phyloP scores from a whole-genome alignment of 2,329 filamentous ascomycete genomes.

The Apiospora arundinis region DNA sequence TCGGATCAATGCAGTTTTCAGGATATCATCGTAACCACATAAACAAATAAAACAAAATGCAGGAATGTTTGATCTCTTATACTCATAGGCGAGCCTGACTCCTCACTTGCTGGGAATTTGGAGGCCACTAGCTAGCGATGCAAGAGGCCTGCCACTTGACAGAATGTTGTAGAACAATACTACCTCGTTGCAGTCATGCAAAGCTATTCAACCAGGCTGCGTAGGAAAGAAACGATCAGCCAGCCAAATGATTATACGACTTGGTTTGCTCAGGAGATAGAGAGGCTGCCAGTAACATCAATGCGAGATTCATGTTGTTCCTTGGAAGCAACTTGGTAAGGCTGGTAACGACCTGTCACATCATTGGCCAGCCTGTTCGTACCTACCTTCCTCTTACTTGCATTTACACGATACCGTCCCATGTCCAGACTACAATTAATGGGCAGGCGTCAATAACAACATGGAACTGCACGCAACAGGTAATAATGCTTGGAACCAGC shows the following conservation, averaged over 20 bases:
- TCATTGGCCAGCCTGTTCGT: background rate
- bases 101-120: background rate
- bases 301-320: background rate
- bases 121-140: background rate
- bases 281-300: background rate
- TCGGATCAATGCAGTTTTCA: background rate
- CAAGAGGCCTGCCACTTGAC: conserved; percentile 8
- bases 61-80: background rate
- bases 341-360: conserved; percentile 9
- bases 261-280: background rate
- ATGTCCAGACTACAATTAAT: background rate
- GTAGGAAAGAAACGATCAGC: background rate
- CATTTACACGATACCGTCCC: background rate
- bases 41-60: background rate
- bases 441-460: background rate
- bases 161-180: background rate
- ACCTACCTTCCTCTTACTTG: background rate
- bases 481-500: conserved; percentile 60
- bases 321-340: background rate
- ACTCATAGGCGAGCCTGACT: conserved; percentile 7
- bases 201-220: background rate
- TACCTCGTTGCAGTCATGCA: background rate
- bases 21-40: background rate
- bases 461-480: conserved; percentile 62
- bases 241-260: background rate